Evolutionary conservation across 108 stramenopile species (phyloP).

Genomic region (Skeletonema marinoi): DNA sequence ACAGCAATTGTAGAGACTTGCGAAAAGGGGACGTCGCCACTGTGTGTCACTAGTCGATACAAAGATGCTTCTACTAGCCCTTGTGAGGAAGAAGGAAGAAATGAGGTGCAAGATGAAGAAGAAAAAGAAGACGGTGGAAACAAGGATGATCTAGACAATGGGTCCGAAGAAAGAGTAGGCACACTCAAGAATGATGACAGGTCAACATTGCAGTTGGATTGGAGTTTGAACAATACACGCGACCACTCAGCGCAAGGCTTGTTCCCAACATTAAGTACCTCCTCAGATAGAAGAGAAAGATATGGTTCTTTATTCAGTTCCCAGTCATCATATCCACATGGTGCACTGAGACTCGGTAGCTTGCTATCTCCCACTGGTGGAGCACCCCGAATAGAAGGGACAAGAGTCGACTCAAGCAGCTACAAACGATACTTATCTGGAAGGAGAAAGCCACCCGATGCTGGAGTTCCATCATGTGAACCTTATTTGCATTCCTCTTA

Average conservation of each 20-base stretch:
- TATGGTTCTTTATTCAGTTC: background rate
- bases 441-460: background rate
- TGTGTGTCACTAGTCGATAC: background rate
- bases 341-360: background rate
- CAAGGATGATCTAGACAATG: background rate
- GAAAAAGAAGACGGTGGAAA: background rate
- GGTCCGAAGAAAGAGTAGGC: background rate
- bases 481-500: background rate
- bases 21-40: slow-evolving; percentile 38
- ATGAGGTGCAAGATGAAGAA: background rate
- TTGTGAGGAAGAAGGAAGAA: background rate
- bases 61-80: slow-evolving; percentile 9
- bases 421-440: background rate
- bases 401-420: background rate
- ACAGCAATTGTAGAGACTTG: background rate
- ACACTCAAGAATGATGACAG: background rate
- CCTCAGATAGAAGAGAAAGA: background rate
- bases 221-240: background rate
- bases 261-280: background rate
- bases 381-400: background rate
- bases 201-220: background rate
- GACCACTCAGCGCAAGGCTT: background rate
- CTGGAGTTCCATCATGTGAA: background rate
- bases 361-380: background rate
- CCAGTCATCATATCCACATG: background rate